Percentiles rank a stretch among this genome's conserved stretches.
These are phyloP conservation scores for Scedosporium boydii DNA, from an alignment of 2,329 filamentous ascomycete genomes.

Conservation along the genomic window DNA sequence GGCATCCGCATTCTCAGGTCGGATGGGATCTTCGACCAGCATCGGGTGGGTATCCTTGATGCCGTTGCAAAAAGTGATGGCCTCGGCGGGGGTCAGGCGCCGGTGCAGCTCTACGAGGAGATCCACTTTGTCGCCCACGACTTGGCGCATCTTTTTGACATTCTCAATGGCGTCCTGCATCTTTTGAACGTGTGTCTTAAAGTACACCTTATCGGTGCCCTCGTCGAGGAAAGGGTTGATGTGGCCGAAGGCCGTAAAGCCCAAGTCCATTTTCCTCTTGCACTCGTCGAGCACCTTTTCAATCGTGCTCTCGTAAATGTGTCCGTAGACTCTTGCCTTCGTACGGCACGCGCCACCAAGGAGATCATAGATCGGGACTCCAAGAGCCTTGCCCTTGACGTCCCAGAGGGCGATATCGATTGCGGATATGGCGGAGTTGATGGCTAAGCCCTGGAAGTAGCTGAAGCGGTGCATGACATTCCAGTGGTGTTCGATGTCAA, in stretches of 20 bases:
- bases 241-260: slow-evolving; percentile 4
- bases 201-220: slow-evolving; percentile 3
- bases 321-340: slow-evolving; percentile 8
- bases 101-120: slow-evolving; percentile 1
- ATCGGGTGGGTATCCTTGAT: slow-evolving; percentile 3
- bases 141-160: not conserved
- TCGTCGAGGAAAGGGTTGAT: slow-evolving; percentile 5
- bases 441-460: slow-evolving; percentile 10
- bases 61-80: slow-evolving; percentile 5
- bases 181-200: slow-evolving; percentile 6
- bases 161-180: slow-evolving; percentile 6
- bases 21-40: slow-evolving; percentile 10
- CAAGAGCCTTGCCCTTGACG: slow-evolving; percentile 6
- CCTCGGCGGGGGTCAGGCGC: slow-evolving; percentile 3
- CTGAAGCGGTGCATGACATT: slow-evolving; percentile 12
- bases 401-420: slow-evolving; percentile 11
- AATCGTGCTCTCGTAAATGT: slow-evolving; percentile 7
- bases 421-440: slow-evolving; percentile 10
- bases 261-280: slow-evolving; percentile 3
- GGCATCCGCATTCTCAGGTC: slow-evolving; percentile 9
- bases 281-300: slow-evolving; percentile 3
- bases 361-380: slow-evolving; percentile 9
- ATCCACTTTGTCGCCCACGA: slow-evolving; percentile 1
- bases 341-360: slow-evolving; percentile 9
- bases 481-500: slow-evolving; percentile 10